Base-by-base conservation (phyloP, 1,139 yeast species). In the Yamadazyma friedrichii region DNA sequence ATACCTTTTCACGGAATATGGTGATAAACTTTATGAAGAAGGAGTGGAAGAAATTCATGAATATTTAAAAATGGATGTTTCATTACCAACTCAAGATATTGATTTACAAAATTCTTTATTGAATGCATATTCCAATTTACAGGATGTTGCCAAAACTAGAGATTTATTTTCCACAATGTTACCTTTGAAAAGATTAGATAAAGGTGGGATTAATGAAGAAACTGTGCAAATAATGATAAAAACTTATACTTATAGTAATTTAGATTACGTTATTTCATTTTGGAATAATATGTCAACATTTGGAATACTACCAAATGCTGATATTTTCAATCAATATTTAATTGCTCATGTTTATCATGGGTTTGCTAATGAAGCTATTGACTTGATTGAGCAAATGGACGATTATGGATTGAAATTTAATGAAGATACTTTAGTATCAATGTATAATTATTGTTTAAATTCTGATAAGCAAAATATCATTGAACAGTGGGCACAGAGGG, bases 261-360 rank as follows among this genome's bases (percentile, higher is more conserved):
- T 85, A 44, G 65, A 70, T 5, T 80, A 82, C 44, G 88, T 83
- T 4, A 77, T 75, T 39, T 67, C 74, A 35, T 78, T 84, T 43
- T 87, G 91, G 85, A 70, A 77, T 43, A 76, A 76, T 43, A 59
- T 86, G 35, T 73, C 84, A 0, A 67, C 68, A 31, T 79, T 71
- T 52, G 77, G 74, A 1, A 62, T 85, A 11, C 50, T 70, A 8
- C 88, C 88, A 0, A 72, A 78, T 47, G 65, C 73, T 30, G 68
- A 70, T n/a, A 74, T 83, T 38, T 76, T 75, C 54, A 72, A 71
- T 35, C 91, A 85, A 55, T 83, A 80, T 49, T 62, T 87, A 36
- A 76, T 85, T 45, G 88, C 93, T 1, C 82, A 85, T 56, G 85
- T 88, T 46, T 84, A 84, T 51, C 82, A 82, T 54, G 91, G 86